Conservation (phyloP, 257 asterid genomes). For the Solanum peruvianum region DNA sequence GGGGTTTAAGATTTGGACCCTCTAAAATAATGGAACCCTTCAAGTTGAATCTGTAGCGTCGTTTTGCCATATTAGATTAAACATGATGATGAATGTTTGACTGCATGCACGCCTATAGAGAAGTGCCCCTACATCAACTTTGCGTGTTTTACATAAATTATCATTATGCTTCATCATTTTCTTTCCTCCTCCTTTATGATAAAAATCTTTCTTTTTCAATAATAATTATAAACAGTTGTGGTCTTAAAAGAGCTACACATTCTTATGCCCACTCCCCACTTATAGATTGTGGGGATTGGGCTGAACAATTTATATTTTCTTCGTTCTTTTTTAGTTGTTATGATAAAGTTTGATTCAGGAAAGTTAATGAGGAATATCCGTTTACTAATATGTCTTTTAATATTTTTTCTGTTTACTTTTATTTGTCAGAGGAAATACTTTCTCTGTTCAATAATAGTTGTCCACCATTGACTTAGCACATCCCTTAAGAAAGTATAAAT, state of each 20-base stretch:
- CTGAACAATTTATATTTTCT: too few species aligned
- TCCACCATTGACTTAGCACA: too few species aligned
- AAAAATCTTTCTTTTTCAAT: not conserved
- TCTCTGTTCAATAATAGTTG: too few species aligned
- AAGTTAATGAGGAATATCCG: too few species aligned
- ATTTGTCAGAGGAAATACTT: too few species aligned
- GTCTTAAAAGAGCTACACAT: not conserved
- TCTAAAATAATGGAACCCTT: not conserved
- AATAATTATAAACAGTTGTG: not conserved
- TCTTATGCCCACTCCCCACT: not conserved
- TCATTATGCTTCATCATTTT: not conserved
- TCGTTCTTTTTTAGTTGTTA: too few species aligned
- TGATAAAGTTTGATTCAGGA: too few species aligned
- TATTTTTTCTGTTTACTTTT: too few species aligned
- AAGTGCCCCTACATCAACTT: not conserved
- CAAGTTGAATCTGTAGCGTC: not conserved
- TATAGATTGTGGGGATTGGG: too few species aligned
- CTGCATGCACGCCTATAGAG: not conserved
- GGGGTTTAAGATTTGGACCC: not conserved
- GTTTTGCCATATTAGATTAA: not conserved
- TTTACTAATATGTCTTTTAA: too few species aligned
- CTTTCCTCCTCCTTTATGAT: not conserved
- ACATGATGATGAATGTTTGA: not conserved
- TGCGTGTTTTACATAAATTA: not conserved
- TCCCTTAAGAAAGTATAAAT: too few species aligned